phyloP scores from a whole-genome alignment of 2,329 filamentous ascomycete species.

The Fusarium palustre region DNA sequence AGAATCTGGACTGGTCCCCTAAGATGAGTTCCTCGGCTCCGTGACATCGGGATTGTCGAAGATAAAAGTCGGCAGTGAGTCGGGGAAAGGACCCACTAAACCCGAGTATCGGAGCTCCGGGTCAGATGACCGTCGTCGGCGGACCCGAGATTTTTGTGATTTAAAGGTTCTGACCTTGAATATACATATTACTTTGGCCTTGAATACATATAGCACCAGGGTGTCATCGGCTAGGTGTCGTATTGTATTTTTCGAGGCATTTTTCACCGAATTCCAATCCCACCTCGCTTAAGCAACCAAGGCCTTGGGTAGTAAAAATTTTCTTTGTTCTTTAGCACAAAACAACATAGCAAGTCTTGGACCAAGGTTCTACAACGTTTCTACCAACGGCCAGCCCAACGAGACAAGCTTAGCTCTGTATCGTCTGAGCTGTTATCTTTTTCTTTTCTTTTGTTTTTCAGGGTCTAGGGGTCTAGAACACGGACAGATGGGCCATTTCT shows the following conservation, averaged over 20 bases:
- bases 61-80: background rate
- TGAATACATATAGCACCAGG: background rate
- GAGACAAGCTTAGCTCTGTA: constrained; percentile 38
- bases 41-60: background rate
- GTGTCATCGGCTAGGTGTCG: background rate
- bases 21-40: constrained; percentile 1
- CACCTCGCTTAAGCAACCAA: background rate
- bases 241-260: constrained; percentile 4
- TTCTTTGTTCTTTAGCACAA: constrained; percentile 5
- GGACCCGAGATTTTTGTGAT: background rate
- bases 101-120: constrained; percentile 4
- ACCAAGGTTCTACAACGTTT: constrained; percentile 22
- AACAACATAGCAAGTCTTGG: constrained; percentile 2
- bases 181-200: background rate
- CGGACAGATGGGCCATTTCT: constrained; percentile 12
- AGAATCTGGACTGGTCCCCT: constrained; percentile 1
- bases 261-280: background rate
- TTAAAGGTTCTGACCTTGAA: background rate
- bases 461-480: constrained; percentile 42
- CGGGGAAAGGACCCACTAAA: constrained; percentile 6
- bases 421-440: constrained; percentile 4
- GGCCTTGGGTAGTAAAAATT: background rate
- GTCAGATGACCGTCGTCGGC: background rate
- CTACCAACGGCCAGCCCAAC: constrained; percentile 22
- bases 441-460: constrained; percentile 12